Evolutionary conservation across 1,284 basidiomycete genomes (phyloP), one percentile per base, ranked within the genome.

Genomic region (Puccinia triticina): DNA sequence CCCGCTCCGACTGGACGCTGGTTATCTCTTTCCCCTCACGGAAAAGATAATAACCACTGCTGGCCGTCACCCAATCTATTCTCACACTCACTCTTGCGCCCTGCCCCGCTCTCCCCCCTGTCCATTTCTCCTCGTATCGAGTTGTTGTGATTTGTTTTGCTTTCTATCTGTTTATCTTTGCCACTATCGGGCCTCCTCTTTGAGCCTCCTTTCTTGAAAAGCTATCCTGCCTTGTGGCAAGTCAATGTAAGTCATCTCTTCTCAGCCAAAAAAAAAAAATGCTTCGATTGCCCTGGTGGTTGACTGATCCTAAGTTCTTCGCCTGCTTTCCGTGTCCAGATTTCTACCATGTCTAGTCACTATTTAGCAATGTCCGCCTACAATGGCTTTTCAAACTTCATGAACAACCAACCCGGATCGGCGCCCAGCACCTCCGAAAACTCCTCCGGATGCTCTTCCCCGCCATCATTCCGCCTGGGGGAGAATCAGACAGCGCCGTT

Each of bases 1-100:
- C 21, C 46, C 53, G 34, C 61, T 23, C 43, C 48, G 69, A 81
- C 78, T 81, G 78, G 69, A 81, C 78, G 55, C 69, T 81, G 77
- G 61, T 72, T 66, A 66, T 59, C 48, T 14, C 0, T n/a, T n/a
- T n/a, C n/a, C n/a, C n/a, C n/a, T n/a, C n/a, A n/a, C n/a, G n/a
- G n/a, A n/a, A n/a, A n/a, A n/a, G n/a, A n/a, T 77, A 8, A 66
- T n/a, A 69, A 55, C 50, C 53, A 69, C 34, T 79, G 66, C 77
- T 79, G 77, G 77, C 66, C 77, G 77, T 79, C 66, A 66, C 11
- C 66, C 66, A 40, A 40, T 5, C 32, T 29, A 10, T 21, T 34
- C 34, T 29, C 29, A 23, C n/a, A 37, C 75, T 66, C 57, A 8
- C 37, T 46, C 61, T 29, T 46, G 1, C 32, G 16, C 29, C 4